phyloP scores from a whole-genome alignment of 352 stramenopile genomes.

The Thalassiosira oceanica region DNA sequence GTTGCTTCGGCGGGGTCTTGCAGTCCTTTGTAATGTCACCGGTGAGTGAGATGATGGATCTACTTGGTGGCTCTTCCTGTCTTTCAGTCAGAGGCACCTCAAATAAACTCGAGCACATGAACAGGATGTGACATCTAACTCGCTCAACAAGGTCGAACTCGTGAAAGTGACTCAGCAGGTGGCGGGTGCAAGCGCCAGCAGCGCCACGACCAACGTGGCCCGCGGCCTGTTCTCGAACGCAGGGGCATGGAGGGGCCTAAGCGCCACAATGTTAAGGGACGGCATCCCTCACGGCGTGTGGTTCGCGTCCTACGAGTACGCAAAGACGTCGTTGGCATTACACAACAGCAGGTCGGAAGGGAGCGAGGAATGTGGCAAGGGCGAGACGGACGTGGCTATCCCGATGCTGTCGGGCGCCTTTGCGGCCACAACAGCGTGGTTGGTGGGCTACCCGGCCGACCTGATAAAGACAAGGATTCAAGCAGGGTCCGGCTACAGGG shows the following conservation, averaged over 20 bases:
- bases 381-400: conserved; percentile 28
- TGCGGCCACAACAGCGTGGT: conserved; percentile 71
- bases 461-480: conserved; percentile 82
- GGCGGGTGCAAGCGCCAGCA: conserved; percentile 15
- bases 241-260: conserved; percentile 56
- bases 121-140: no score
- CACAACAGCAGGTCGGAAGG: background rate
- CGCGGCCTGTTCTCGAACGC: conserved; percentile 12
- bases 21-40: conserved; percentile 80
- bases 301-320: conserved; percentile 74
- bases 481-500: conserved; percentile 25
- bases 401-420: conserved; percentile 66
- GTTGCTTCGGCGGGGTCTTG: conserved; percentile 64
- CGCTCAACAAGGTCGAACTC: no score
- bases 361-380: background rate
- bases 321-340: conserved; percentile 50
- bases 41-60: no score
- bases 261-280: conserved; percentile 69
- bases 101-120: no score
- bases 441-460: conserved; percentile 76
- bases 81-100: no score
- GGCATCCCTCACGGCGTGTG: conserved; percentile 74
- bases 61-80: no score
- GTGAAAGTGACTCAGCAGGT: conserved; percentile 77
- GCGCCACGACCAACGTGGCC: conserved; percentile 16